These are phyloP conservation scores for Neopestalotiopsis clavispora DNA, from an alignment of 2,329 filamentous ascomycete genomes.

Conservation along the genomic window DNA sequence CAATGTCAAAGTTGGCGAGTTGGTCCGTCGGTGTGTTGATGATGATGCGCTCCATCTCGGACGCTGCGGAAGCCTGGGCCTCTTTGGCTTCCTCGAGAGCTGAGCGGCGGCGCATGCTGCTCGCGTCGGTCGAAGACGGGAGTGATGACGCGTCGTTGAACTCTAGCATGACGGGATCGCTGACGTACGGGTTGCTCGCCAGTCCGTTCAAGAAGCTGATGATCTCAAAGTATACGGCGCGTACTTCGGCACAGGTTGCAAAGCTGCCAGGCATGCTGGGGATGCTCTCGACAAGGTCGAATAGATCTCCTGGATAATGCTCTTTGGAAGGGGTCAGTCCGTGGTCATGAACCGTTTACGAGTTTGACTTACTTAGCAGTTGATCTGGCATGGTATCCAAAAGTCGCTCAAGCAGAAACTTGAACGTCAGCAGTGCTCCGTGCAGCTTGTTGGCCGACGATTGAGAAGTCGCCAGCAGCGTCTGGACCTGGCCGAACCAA, in stretches of 20 bases:
- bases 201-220: conserved; percentile 29
- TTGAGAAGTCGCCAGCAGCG: conserved; percentile 38
- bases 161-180: not conserved
- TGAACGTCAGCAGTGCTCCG: conserved; percentile 60
- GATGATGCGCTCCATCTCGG: conserved; percentile 15
- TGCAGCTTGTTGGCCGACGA: conserved; percentile 59
- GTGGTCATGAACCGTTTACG: not conserved
- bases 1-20: conserved; percentile 37
- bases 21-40: conserved; percentile 19
- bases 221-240: conserved; percentile 39
- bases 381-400: conserved; percentile 49
- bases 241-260: conserved; percentile 30
- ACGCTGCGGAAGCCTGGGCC: conserved; percentile 14
- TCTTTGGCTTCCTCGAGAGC: conserved; percentile 17
- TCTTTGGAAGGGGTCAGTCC: conserved; percentile 21
- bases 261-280: conserved; percentile 24
- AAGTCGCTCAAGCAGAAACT: conserved; percentile 61
- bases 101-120: not conserved
- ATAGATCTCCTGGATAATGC: conserved; percentile 24
- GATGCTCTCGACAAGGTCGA: conserved; percentile 26
- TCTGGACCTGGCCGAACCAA: conserved; percentile 50
- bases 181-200: not conserved
- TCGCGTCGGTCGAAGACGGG: not conserved
- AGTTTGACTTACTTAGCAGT: conserved; percentile 44
- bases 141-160: not conserved